phyloP scores from a whole-genome alignment of 2,329 filamentous ascomycete species.

The Akanthomyces uredinophilus region DNA sequence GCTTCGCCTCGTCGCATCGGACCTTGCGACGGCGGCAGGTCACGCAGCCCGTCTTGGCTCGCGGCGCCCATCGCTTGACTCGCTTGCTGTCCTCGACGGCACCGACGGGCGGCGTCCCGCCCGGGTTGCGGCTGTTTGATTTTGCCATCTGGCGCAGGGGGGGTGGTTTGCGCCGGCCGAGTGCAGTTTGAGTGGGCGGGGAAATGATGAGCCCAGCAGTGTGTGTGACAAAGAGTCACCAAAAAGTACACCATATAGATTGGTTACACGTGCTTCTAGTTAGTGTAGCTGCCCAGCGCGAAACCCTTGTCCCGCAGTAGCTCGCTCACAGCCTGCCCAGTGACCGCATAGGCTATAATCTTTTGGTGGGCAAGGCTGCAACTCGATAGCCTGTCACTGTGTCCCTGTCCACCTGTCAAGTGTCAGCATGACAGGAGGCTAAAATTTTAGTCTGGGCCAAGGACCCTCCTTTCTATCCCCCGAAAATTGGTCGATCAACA shows the following conservation, averaged over 20 bases:
- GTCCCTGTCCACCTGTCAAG: no score
- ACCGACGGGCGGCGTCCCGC: background rate
- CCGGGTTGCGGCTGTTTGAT: background rate
- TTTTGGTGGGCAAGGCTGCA: background rate
- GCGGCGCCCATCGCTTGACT: conserved; percentile 9
- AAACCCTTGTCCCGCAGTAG: background rate
- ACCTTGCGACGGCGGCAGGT: conserved; percentile 10
- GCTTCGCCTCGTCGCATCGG: conserved; percentile 11
- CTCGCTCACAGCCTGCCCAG: background rate
- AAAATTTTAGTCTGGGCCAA: no score
- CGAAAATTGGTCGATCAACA: no score
- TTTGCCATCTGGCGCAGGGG: background rate
- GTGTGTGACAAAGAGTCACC: background rate
- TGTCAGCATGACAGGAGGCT: no score
- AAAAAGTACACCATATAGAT: background rate
- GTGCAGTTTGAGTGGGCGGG: background rate
- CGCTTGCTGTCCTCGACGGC: conserved; percentile 1
- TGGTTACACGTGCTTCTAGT: background rate
- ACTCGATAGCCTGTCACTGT: no score
- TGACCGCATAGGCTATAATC: no score
- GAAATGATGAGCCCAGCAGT: background rate
- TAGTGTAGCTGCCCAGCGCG: background rate
- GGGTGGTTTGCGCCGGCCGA: background rate
- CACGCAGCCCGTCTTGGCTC: conserved; percentile 8
- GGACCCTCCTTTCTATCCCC: no score